These are phyloP conservation scores for Pelargonium nanum DNA, from an alignment of 345 rosid genomes.

Conservation along the genomic window DNA sequence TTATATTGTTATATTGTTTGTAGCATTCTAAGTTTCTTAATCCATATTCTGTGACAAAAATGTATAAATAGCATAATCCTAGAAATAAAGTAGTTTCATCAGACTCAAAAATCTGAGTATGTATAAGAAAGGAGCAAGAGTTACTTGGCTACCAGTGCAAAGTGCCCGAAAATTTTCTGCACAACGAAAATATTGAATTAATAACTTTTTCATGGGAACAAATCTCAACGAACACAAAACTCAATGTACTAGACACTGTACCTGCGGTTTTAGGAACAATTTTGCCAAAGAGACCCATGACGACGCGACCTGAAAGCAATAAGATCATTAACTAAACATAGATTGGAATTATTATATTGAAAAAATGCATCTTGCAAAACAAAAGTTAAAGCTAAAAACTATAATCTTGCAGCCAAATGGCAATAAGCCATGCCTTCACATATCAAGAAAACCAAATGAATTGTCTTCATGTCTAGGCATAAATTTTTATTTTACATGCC, in stretches of 20 bases:
- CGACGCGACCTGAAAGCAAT: constrained; percentile 57
- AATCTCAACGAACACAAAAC: not conserved
- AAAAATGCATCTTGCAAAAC: not conserved
- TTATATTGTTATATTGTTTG: too few relatives aligned
- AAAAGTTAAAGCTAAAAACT: not conserved
- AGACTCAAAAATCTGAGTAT: not conserved
- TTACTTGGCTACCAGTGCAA: constrained; percentile 84
- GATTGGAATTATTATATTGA: not conserved
- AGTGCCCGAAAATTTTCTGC: constrained; percentile 97
- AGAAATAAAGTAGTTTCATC: not conserved
- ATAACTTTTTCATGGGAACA: not conserved
- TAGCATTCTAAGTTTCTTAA: too few relatives aligned
- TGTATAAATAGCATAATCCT: not conserved
- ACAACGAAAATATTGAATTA: constrained; percentile 11
- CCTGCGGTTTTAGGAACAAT: constrained; percentile 85
- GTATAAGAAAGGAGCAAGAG: constrained; percentile 24
- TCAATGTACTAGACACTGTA: constrained; percentile 14
- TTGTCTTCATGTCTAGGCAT: not conserved
- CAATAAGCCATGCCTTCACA: not conserved
- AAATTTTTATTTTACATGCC: not conserved
- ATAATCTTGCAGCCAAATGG: not conserved
- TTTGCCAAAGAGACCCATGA: constrained; percentile 82
- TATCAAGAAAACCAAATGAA: not conserved
- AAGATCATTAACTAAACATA: not conserved
- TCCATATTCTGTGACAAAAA: too few relatives aligned